Base-by-base conservation (phyloP, 306 rosid genomes). In the Fragaria iinumae region DNA sequence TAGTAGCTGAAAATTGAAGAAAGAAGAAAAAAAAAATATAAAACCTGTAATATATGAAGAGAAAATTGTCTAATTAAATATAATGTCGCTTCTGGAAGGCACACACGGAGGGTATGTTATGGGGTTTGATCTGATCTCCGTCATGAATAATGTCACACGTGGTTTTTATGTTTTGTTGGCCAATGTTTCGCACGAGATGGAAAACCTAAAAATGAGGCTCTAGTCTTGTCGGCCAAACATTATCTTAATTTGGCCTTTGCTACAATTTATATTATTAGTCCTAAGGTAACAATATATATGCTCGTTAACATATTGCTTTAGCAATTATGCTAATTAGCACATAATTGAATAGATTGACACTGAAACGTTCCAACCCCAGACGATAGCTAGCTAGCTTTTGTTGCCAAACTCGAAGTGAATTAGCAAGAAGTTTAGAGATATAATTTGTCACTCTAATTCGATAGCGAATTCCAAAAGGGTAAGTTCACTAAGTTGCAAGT, bases 131-230 rank as follows among this genome's bases (percentile, higher is more conserved):
- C n/a, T 72, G 67, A 25, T 45, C 56, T 12, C 29, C 14, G 20
- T 43, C 52, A 38, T 16, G 69, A 34, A 14, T 0, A 21, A 72
- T 14, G 38, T 23, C 38, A 17, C 83, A 80, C 78, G 59, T 71
- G 41, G 49, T 17, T 5, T 23, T 20, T 21, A 65, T 50, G 43
- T 47, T 63, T 80, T 69, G 71, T 38, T 27, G 66, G 50, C 60
- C 53, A 77, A 83, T 80, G 82, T 79, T 83, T 74, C 80, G 86
- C 91, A 85, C 89, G 87, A 83, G 83, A 73, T 74, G 55, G 66
- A 67, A 56, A 67, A 63, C 52, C 50, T 53, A 20, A 32, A 20
- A 72, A 4, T 20, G 64, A 48, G 5, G 36, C 13, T 36, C 38
- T 55, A 38, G 25, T 27, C 56, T 32, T 79, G 89, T 83, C 89